Base-by-base conservation (phyloP, 2,329 filamentous ascomycete genomes). In the Huntiella moniliformis region DNA sequence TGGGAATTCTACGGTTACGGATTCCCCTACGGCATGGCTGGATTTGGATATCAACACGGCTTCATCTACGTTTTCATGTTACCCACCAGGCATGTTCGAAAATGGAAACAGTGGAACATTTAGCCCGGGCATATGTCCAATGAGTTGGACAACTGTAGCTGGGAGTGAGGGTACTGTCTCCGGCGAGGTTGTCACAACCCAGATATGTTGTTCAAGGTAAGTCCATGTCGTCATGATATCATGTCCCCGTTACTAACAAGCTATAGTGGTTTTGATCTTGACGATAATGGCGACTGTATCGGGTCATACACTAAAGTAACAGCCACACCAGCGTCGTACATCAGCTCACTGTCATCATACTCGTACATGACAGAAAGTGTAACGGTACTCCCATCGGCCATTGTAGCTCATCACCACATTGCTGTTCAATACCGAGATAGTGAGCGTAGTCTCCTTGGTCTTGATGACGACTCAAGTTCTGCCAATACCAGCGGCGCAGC, bases 201-300 rank as follows among this genome's bases (percentile, higher is more conserved):
- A 60, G 4, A 53, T 63, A 12, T 64, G 62, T 50, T 64, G 62
- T 44, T 64, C 62, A 45, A 62, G 58, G 62, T 64, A 60, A 49
- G 62, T 59, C 15, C 28, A 12, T 11, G 7, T 33, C 22, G 15
- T 22, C 4, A 15, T 31, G 3, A 12, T 17, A 43, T 22, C 15
- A 4, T 18, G 28, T 16, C 12, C 22, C 35, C 38, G 10, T 38
- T 13, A 22, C 28, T 38, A 18, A 34, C 31, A 5, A 10, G 36
- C n/a, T 32, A 11, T 41, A 64, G 62, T 31, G 57, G 61, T 49
- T 64, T 61, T 48, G 53, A 54, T 1, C 49, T 60, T 37, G 55
- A 60, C 32, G 35, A 36, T 13, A 59, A 57, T 13, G 55, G 54
- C 15, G 52, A 56, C 33, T 64, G 62, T 50, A 58, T 57, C 44